Percentiles rank a stretch among this genome's conserved stretches.
Conservation (phyloP, 1,284 basidiomycete genomes). For the Chondrostereum purpureum region DNA sequence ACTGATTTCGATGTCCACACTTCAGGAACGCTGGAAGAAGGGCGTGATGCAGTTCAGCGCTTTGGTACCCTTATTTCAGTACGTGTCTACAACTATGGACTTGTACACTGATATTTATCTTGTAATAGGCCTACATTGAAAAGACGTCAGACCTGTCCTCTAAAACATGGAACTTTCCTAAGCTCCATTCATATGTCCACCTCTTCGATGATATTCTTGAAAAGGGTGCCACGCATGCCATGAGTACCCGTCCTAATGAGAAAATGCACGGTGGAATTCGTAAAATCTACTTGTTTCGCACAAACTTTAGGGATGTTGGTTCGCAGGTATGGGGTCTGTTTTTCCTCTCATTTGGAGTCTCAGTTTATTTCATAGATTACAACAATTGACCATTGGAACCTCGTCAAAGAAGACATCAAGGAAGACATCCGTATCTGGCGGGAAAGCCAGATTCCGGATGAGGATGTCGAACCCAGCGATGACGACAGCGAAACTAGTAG, state of each 20-base stretch:
- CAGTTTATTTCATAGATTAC: not conserved
- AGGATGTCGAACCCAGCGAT: too few relatives aligned
- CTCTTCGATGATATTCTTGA: conserved; percentile 23
- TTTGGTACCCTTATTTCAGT: too few relatives aligned
- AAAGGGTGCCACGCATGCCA: conserved; percentile 26
- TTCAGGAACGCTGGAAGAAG: too few relatives aligned
- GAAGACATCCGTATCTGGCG: not conserved
- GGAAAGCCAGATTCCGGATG: too few relatives aligned
- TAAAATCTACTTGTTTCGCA: conserved; percentile 18
- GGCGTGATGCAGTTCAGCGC: too few relatives aligned
- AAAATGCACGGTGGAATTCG: conserved; percentile 24
- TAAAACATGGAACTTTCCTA: conserved; percentile 31
- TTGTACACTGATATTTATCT: too few relatives aligned
- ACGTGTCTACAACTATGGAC: too few relatives aligned
- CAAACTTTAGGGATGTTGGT: conserved; percentile 28
- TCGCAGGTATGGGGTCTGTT: conserved; percentile 19
- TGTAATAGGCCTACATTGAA: not conserved
- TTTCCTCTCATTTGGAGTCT: not conserved
- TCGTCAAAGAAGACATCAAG: not conserved
- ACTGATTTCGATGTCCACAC: too few relatives aligned
- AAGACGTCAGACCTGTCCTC: conserved; percentile 1
- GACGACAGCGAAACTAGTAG: too few relatives aligned
- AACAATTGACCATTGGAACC: conserved; percentile 2
- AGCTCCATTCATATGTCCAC: conserved; percentile 26
- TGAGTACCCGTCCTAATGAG: conserved; percentile 28